Conservation (phyloP, 768 basidiomycete species). For the Agaricus sinodeliciosus region DNA sequence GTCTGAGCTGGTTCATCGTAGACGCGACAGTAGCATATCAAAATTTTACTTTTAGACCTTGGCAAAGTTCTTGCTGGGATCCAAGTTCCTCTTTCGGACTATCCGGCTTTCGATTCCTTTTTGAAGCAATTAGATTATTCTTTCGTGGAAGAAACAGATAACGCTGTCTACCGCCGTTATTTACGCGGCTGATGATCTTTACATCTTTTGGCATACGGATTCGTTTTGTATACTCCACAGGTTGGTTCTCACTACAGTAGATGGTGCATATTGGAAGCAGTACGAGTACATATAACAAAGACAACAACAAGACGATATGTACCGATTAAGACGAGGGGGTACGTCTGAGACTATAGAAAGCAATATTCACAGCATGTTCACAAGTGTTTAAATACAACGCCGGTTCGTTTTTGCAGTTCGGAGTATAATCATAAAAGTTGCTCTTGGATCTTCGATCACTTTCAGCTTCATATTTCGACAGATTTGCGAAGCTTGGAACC, state of each 20-base stretch:
- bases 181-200: constrained; percentile 30
- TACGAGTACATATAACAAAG: background rate
- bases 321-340: background rate
- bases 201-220: background rate
- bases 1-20: constrained; percentile 19
- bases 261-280: background rate
- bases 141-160: constrained; percentile 91
- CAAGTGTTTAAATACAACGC: background rate
- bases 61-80: constrained; percentile 92
- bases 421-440: background rate
- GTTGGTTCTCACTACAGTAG: background rate
- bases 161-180: constrained; percentile 76
- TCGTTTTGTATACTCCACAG: background rate
- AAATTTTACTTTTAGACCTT: no score
- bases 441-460: background rate
- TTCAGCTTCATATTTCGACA: constrained; percentile 4
- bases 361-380: background rate
- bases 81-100: constrained; percentile 74
- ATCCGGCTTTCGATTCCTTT: constrained; percentile 65
- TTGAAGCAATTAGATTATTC: constrained; percentile 75
- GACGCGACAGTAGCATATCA: no score
- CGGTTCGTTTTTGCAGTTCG: background rate
- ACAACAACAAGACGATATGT: background rate
- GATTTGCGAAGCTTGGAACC: constrained; percentile 16
- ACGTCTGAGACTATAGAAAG: background rate